Base-by-base conservation (phyloP, 352 stramenopile species). In the Globisporangium nodosum region DNA sequence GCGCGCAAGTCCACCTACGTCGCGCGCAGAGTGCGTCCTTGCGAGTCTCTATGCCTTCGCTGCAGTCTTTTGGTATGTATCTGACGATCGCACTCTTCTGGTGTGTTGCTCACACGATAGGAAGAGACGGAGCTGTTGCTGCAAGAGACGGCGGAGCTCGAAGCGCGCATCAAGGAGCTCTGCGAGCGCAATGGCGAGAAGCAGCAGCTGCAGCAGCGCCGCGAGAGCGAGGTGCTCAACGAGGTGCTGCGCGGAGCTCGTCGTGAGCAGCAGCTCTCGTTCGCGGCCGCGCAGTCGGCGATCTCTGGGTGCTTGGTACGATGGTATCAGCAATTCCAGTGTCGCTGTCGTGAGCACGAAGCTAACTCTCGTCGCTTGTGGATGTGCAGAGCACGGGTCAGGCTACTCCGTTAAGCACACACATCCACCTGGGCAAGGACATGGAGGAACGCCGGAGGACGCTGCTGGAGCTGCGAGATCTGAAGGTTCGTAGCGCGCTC, bases 381-480 rank as follows among this genome's bases (percentile, higher is more conserved):
- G 7, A 35, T 16, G 9, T 33, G 42, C 33, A 7, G 4, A 18
- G 5, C 18, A 48, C 42, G 20, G 16, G 12, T 3, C 15, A 55
- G 24, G 39, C 57, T 20, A 59, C 55, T 24, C 66, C 66, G 8
- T 54, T 80, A 16, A 63, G 75, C 6, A 69, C 56, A 21, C 79
- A 66, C 62, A 78, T 86, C 49, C 73, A 73, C 54, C 53, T 86
- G 12, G 66, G 61, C 8, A 65, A 46, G 8, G 66, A 78, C 33
- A 67, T 52, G 55, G 35, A 47, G 0, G 57, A 70, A 18, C 57
- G 54, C 15, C 54, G 43, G 2, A 30, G 35, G 4, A 39, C 35
- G n/a, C 46, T 60, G 1, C 13, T 60, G n/a, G 27, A 15, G 18
- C 39, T 60, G 18, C 35, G 49, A 8, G 45, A 60, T 4, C 30